phyloP scores from a whole-genome alignment of 139 green algal species.

The Chlorokybus atmophyticus region DNA sequence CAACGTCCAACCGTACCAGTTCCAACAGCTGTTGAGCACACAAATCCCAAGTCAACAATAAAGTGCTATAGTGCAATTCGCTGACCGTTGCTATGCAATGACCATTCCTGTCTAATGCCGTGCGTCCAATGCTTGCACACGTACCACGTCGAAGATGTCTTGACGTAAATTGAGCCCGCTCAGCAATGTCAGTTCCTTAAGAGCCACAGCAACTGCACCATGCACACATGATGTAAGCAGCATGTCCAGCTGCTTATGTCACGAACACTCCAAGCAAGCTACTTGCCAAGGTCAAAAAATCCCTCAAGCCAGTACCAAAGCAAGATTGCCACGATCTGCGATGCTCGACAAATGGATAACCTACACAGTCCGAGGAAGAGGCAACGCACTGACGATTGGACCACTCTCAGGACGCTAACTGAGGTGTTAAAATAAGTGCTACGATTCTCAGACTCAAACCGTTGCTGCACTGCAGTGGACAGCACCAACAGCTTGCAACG shows the following conservation, averaged over 20 bases:
- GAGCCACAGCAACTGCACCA: not conserved
- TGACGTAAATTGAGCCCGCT: conserved; percentile 4
- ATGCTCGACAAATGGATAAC: no score
- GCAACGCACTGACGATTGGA: no score
- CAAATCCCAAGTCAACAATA: not conserved
- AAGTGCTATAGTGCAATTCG: not conserved
- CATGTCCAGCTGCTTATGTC: no score
- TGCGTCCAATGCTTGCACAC: not conserved
- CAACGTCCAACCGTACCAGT: conserved; percentile 14
- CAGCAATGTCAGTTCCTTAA: not conserved
- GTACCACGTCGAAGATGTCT: conserved; percentile 12
- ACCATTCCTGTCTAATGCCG: not conserved
- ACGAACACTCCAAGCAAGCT: not conserved
- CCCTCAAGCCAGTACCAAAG: not conserved
- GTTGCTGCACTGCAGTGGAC: no score
- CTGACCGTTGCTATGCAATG: not conserved
- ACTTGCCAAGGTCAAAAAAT: not conserved
- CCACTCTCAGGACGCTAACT: no score
- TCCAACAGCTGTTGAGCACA: conserved; percentile 6
- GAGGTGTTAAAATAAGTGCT: no score
- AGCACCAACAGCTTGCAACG: no score
- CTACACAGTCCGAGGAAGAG: no score
- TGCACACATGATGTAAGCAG: not conserved
- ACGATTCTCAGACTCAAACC: no score
- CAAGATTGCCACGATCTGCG: not conserved